Evolutionary conservation across 257 asterid species (phyloP).

Genomic region (Anisodus acutangulus): DNA sequence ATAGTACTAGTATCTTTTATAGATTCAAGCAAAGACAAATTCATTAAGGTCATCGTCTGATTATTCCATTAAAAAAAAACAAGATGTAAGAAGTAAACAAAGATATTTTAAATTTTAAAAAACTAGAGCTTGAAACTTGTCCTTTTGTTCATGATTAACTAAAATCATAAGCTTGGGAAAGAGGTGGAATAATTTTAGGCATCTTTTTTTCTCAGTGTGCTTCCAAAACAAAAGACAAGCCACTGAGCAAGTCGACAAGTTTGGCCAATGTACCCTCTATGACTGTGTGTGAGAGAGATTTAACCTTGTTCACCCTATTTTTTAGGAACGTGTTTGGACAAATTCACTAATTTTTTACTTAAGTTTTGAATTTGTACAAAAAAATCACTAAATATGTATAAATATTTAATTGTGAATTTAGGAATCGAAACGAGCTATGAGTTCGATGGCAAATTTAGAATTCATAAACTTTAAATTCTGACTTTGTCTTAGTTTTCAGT

Average conservation of each 20-base stretch:
- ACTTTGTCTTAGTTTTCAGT: too few species aligned
- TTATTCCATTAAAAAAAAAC: neutral
- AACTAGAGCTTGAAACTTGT: neutral
- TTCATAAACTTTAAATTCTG: too few species aligned
- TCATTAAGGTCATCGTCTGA: neutral
- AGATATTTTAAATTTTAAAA: too few species aligned
- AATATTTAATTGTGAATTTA: too few species aligned
- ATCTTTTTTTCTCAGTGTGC: neutral
- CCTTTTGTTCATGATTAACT: neutral
- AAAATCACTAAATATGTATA: too few species aligned
- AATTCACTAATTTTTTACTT: too few species aligned
- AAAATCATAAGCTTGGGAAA: neutral
- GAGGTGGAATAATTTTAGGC: neutral
- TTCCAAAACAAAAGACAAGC: constrained; percentile 31
- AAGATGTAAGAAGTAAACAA: too few species aligned
- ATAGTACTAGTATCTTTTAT: too few species aligned
- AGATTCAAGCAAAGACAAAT: neutral
- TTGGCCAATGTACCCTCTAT: neutral
- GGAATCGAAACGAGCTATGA: too few species aligned
- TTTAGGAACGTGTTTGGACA: too few species aligned
- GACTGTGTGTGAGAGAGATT: neutral
- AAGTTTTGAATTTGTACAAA: too few species aligned
- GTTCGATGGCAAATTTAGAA: too few species aligned
- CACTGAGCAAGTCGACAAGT: constrained; percentile 18
- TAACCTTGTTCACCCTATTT: neutral